Evolutionary conservation across 179 eudicot genomes (phyloP).

Genomic region (Spergularia azorica): DNA sequence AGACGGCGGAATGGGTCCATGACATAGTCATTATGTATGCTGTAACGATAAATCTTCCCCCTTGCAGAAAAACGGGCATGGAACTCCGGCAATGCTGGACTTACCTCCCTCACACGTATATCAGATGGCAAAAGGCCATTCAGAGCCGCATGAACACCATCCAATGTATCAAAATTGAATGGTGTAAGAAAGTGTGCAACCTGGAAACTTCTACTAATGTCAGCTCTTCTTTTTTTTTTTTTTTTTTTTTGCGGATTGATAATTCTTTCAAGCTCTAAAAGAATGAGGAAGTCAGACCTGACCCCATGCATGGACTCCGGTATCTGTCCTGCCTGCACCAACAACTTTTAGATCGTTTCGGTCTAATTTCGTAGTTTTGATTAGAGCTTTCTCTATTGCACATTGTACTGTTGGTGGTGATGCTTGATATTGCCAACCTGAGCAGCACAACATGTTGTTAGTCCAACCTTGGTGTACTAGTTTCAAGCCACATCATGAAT

Average conservation of each 20-base stretch:
- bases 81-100: slow-evolving; percentile 78
- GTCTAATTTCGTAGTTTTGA: slow-evolving; percentile 61
- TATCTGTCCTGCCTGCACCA: slow-evolving; percentile 94
- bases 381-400: slow-evolving; percentile 69
- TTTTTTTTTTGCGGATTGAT: slow-evolving; percentile 4
- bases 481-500: background rate
- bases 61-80: slow-evolving; percentile 86
- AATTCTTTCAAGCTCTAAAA: slow-evolving; percentile 22
- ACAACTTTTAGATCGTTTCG: slow-evolving; percentile 65
- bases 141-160: slow-evolving; percentile 69
- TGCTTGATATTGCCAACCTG: slow-evolving; percentile 95
- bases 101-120: slow-evolving; percentile 75
- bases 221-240: too few species aligned
- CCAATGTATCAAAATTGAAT: slow-evolving; percentile 76
- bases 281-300: slow-evolving; percentile 57
- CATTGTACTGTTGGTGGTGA: slow-evolving; percentile 86
- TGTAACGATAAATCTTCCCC: slow-evolving; percentile 83
- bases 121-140: slow-evolving; percentile 94
- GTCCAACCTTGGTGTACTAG: too few species aligned
- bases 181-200: slow-evolving; percentile 95
- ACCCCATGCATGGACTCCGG: slow-evolving; percentile 97
- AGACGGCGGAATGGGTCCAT: slow-evolving; percentile 83
- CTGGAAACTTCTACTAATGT: slow-evolving; percentile 45
- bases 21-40: slow-evolving; percentile 59
- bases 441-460: background rate